Evolutionary conservation across 306 rosid species (phyloP).

Genomic region (Purshia tridentata): DNA sequence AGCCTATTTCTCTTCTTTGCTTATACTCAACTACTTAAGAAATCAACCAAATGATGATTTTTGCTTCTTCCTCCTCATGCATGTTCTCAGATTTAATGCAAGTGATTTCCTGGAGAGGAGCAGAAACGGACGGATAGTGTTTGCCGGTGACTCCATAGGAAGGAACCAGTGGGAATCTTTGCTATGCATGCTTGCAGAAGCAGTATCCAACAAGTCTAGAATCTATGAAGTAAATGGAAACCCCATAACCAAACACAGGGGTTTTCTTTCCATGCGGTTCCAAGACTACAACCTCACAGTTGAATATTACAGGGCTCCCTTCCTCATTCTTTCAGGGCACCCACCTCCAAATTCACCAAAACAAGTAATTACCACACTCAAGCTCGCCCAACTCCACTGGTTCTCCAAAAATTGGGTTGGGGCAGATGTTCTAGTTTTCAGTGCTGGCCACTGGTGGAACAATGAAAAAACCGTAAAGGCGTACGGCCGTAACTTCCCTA

Average conservation of each 20-base stretch:
- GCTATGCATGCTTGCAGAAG: constrained; percentile 73
- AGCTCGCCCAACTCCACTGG: constrained; percentile 70
- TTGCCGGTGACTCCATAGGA: constrained; percentile 85
- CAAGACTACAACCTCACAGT: constrained; percentile 68
- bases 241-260: constrained; percentile 83
- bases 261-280: constrained; percentile 60
- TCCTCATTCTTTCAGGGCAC: constrained; percentile 50
- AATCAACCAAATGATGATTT: not conserved
- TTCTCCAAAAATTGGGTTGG: constrained; percentile 57
- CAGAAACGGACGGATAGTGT: constrained; percentile 76
- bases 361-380: constrained; percentile 32
- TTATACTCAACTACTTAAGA: not conserved
- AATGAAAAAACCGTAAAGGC: constrained; percentile 50
- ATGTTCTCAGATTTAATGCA: constrained; percentile 65
- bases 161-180: constrained; percentile 96
- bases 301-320: constrained; percentile 82
- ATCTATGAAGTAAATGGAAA: constrained; percentile 74
- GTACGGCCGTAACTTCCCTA: constrained; percentile 27
- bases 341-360: constrained; percentile 53
- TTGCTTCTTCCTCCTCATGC: not conserved
- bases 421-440: constrained; percentile 69
- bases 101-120: constrained; percentile 68
- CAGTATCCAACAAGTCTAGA: constrained; percentile 53
- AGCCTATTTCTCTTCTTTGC: too few relatives aligned
- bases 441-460: constrained; percentile 94